Base-by-base conservation (phyloP, 2,329 filamentous ascomycete species). In the Penicillium sp. region DNA sequence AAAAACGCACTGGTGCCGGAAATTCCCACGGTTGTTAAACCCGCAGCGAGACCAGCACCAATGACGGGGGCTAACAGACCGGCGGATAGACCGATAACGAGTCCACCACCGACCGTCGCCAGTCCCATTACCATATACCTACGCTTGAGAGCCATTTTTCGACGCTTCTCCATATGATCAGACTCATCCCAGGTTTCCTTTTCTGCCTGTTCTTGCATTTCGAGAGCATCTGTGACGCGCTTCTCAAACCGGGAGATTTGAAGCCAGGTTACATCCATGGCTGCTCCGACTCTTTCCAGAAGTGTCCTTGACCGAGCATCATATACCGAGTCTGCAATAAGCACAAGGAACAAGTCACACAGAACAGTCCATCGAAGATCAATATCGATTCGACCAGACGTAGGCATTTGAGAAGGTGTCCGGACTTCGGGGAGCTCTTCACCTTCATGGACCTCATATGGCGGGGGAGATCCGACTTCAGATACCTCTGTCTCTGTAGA, bases 181-280 rank as follows among this genome's bases (percentile, higher is more conserved):
- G 93, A 86, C 68, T 98, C 93, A 58, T 96, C 95, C 93, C 93
- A 98, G 56, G 92, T 95, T 72, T 98, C 93, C 63, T 92, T 95
- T 55, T 90, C 87, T 5, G 89, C 89, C 41, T 88, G 84, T 69
- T 97, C 90, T 71, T 97, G 92, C 89, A 98, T 96, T 70, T 98
- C 93, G 20, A 98, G 76, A 1, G 93, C 90, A 70, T 98, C 93
- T 6, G 93, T 96, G 5, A 98, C 89, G 46, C 90, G 86, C 73
- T 96, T 97, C 72, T 98, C 93, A 64, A 98, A 98, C 33, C 89
- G 84, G 70, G 90, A 95, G 50, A 97, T 95, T 58, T 98, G 93
- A 46, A 95, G 77, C 89, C 89, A 95, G 10, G 86, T 80, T 6
- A 98, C 85, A 37, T 88, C 83, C 59, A 98, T 80, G 53, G 87